A percentile compares a stretch with the other conserved stretches of the same genome.
These are phyloP conservation scores for Cryptococcus sp. DNA, from an alignment of 1,284 basidiomycete species.

Conservation along the genomic window DNA sequence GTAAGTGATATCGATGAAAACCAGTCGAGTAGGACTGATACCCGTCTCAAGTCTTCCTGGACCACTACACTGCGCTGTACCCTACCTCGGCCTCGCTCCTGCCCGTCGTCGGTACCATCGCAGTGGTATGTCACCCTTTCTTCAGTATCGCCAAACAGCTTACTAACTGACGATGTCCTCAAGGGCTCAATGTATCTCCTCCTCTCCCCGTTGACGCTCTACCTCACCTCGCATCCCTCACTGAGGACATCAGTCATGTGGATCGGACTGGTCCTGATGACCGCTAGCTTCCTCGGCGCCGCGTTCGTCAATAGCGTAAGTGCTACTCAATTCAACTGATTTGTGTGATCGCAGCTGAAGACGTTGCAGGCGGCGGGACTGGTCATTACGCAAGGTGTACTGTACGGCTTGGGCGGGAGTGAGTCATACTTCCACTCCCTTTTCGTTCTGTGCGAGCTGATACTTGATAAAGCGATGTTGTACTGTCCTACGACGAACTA, in stretches of 20 bases:
- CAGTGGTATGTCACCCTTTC: conserved; percentile 17
- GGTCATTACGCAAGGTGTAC: conserved; percentile 26
- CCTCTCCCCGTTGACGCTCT: conserved; percentile 23
- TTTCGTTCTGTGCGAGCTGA: not conserved
- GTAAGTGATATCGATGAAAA: conserved; percentile 3
- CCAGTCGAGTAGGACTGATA: not conserved
- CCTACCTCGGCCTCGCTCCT: conserved; percentile 16
- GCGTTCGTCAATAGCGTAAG: conserved; percentile 18
- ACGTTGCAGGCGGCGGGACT: conserved; percentile 15
- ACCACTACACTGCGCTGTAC: conserved; percentile 22
- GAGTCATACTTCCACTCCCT: conserved; percentile 3
- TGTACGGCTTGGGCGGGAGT: conserved; percentile 34
- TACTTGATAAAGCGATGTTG: conserved; percentile 18
- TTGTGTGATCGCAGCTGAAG: not conserved
- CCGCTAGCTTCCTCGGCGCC: conserved; percentile 22
- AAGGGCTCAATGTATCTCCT: conserved; percentile 32
- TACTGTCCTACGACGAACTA: conserved; percentile 32
- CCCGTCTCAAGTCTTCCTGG: conserved; percentile 25
- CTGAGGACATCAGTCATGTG: conserved; percentile 24
- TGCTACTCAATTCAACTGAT: not conserved
- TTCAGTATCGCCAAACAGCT: not conserved
- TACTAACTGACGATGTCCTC: not conserved
- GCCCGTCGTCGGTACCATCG: conserved; percentile 26
- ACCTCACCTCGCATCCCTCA: conserved; percentile 22
- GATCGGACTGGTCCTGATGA: conserved; percentile 21